Base-by-base conservation (phyloP, 192 early-diverging fungal species). In the Coemansia sp. region DNA sequence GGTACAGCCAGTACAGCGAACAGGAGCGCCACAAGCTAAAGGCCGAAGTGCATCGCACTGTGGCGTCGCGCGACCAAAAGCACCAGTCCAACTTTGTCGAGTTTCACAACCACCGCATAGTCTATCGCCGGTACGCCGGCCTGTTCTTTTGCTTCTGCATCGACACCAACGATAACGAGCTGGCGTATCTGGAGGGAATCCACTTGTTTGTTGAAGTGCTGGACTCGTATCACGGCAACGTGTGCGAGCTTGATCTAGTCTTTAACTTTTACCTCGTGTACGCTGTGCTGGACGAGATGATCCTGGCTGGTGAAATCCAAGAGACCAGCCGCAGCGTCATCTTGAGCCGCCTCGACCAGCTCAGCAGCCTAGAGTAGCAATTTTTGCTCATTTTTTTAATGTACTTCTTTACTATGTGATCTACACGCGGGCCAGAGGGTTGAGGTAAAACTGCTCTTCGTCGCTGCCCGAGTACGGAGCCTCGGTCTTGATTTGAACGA, bases 231-330 rank as follows among this genome's bases (percentile, higher is more conserved):
- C 98, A 98, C 78, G 92, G 92, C 34, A 99, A 98, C 58, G 97
- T 99, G 6, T 98, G 95, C 73, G 96, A 99, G 79, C 85, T 98
- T 34, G 95, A 98, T 78, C 85, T 98, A 43, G 95, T 99, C 13
- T 97, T 99, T 76, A 97, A 99, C 83, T 96, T 97, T 82, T 97
- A 95, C 82, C 91, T 90, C 87, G 96, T 98, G 2, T 99, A 99
- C 85, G 86, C 91, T 3, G 96, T 98, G 28, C 77, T 99, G 61
- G 97, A 99, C 75, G 97, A 99, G 81, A 91, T 97, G 61, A 97
- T 97, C 82, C 83, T 99, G 64, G 96, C 94, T 1, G 96, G 97
- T 20, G 97, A 99, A 79, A 95, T 99, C 65, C 92, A 99, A 65
- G 97, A 99, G 66, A 99, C 94, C 8, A 95, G 93, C 47, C 90